A percentile compares a stretch with the other conserved stretches of the same genome.
These are phyloP conservation scores for Cryptosporidium tyzzeri DNA, from an alignment of 169 alveolate species.

Conservation along the genomic window DNA sequence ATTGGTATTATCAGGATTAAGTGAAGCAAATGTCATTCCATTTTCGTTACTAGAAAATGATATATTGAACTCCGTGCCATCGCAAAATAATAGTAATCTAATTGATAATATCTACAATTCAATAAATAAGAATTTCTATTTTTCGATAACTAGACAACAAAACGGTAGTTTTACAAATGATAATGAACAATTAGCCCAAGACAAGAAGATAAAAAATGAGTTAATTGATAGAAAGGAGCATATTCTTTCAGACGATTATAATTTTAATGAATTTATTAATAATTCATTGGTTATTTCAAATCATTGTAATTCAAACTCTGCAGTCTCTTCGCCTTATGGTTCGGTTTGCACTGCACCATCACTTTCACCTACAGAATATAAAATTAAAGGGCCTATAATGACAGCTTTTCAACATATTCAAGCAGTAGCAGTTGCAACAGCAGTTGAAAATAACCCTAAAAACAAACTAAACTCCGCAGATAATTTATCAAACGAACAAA, in stretches of 20 bases:
- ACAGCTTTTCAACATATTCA: conserved; percentile 58
- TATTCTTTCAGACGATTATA: not conserved
- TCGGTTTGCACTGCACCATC: conserved; percentile 27
- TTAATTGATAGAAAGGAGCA: not conserved
- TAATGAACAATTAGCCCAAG: not conserved
- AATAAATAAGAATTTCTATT: not conserved
- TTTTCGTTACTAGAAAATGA: not conserved
- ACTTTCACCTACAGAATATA: conserved; percentile 32
- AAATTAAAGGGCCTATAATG: conserved; percentile 17
- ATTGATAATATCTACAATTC: not conserved
- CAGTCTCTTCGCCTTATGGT: conserved; percentile 3
- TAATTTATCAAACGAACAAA: conserved; percentile 6
- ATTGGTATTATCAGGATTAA: not conserved
- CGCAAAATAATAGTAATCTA: not conserved
- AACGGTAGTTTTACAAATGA: not conserved
- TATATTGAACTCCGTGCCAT: not conserved
- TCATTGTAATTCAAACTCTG: not conserved
- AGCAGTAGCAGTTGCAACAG: conserved; percentile 43
- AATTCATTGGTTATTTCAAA: not conserved
- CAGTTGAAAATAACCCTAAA: conserved; percentile 1
- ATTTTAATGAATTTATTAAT: not conserved
- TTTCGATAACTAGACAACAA: not conserved
- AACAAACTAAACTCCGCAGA: not conserved
- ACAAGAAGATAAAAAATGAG: not conserved
- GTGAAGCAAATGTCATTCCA: not conserved